Base-by-base conservation (phyloP, 2,329 filamentous ascomycete genomes). In the Paracoccidioides brasiliensis region DNA sequence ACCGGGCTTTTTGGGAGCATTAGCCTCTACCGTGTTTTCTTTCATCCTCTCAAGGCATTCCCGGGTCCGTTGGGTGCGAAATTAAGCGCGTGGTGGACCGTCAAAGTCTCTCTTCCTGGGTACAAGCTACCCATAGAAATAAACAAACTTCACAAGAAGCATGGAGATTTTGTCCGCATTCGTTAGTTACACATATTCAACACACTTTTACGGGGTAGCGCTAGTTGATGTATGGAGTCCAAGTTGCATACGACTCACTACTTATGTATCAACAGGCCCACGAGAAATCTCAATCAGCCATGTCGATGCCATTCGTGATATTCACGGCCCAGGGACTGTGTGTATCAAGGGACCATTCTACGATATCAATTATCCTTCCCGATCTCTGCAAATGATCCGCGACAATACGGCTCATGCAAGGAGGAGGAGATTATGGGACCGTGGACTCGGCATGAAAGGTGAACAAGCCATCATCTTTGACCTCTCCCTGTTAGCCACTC, bases 371-470 rank as follows among this genome's bases (percentile, higher is more conserved):
- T 55, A 61, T 14, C 59, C 64, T 5, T 53, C 56, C 6, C 37
- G 61, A n/a, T 63, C 62, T 2, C 50, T 69, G 1, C 58, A 62
- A 4, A 61, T 56, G 32, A 58, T 54, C 5, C 56, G 66, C n/a
- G 58, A 64, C 38, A 61, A 61, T 7, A 52, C 54, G 28, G 54
- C 51, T 2, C 67, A 69, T 55, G 50, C 58, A 9, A 44, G 50
- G 22, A 54, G 59, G 22, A 52, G 63, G 30, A 52, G 60, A 45
- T 57, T 64, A 30, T 69, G 68, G 67, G 66, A 68, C 55, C 63
- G 62, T 12, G 68, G 59, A 1, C 69, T 70, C 32, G 65, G 63
- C 46, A 52, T 59, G 2, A 64, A 63, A 60, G 63, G 67, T 67
- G 57, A 32, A 44, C 38, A 22, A 22, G 4, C 14, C n/a, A 48